Evolutionary conservation across 2,329 filamentous ascomycete genomes (phyloP), one percentile per base, ranked within the genome.

Genomic region (Alternaria arborescens): DNA sequence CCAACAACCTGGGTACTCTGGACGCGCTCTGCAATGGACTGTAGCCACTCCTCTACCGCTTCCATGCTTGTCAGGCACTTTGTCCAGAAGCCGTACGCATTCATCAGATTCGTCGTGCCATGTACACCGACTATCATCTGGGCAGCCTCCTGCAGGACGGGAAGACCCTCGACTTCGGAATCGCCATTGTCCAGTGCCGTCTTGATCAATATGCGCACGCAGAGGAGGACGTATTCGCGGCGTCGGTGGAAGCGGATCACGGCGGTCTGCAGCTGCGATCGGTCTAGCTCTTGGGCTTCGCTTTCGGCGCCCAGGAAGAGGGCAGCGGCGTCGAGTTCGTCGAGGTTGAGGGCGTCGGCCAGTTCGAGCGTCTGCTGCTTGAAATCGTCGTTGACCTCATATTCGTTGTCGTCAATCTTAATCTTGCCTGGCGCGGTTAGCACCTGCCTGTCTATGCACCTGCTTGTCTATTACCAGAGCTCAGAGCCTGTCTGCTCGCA

Each of bases 201-300:
- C 71, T 91, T 88, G 60, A 97, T 83, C 56, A 97, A 85, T 30
- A 97, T 84, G 54, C 94, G 90, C 71, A 97, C 82, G 71, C 90
- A 93, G 76, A 97, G 92, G 34, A 98, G 87, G 42, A 96, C 81
- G 71, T 90, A 93, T 72, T 91, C 90, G 66, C 94, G 89, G 68
- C 92, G 89, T 70, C 94, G 89, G 78, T 99, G 94, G 78, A 96
- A 97, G 66, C 89, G 88, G 72, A 98, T 91, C 66, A 97, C 87
- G 61, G 91, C 91, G 69, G 91, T 90, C 76, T 94, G 89, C 55
- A 93, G 84, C 61, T 92, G 84, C 3, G 92, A 85, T 24, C 92
- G 88, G 62, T 92, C 92, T 5, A 93, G 83, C 16, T 87, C 83
- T 44, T 87, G 83, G 16, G 88, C 84, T 68, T 94, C 89, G 38